Conservation (phyloP, 2,329 filamentous ascomycete genomes). For the Penicillium glabrum region DNA sequence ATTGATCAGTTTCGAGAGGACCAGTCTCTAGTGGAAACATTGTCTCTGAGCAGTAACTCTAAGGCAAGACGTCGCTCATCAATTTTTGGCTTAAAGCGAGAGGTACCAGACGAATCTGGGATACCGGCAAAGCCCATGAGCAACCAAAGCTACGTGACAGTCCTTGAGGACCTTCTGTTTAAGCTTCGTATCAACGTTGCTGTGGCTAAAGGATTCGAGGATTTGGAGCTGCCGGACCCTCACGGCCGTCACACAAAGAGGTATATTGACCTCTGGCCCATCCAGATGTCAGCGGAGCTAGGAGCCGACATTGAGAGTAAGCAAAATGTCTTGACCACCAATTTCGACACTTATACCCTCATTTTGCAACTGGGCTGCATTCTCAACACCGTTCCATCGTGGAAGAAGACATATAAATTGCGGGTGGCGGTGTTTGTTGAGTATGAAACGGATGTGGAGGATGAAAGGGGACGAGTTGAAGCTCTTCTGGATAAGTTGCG, state of each 20-base stretch:
- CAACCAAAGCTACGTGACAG: conserved; percentile 73
- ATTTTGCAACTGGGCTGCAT: conserved; percentile 86
- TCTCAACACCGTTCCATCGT: conserved; percentile 74
- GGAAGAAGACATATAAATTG: conserved; percentile 71
- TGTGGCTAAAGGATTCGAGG: conserved; percentile 76
- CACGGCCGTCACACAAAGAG: conserved; percentile 64
- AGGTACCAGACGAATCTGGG: conserved; percentile 61
- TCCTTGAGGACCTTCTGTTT: conserved; percentile 77
- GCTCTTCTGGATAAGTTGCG: conserved; percentile 76
- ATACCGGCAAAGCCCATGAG: conserved; percentile 68
- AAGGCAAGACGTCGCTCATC: conserved; percentile 20
- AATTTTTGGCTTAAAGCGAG: conserved; percentile 3
- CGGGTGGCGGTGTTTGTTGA: conserved; percentile 86
- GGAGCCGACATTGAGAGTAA: conserved; percentile 64
- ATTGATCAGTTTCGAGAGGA: conserved; percentile 71
- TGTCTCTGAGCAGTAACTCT: conserved; percentile 43
- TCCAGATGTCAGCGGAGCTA: conserved; percentile 88
- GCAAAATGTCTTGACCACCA: conserved; percentile 72
- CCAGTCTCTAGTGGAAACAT: conserved; percentile 57
- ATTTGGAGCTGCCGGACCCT: conserved; percentile 68
- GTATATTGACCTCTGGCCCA: conserved; percentile 87
- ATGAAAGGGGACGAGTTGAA: conserved; percentile 71
- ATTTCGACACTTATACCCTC: conserved; percentile 88
- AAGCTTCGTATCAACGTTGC: conserved; percentile 81
- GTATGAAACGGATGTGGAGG: conserved; percentile 78